Base-by-base conservation (phyloP, 495 filamentous ascomycete species). In the Aspergillus wentii region DNA sequence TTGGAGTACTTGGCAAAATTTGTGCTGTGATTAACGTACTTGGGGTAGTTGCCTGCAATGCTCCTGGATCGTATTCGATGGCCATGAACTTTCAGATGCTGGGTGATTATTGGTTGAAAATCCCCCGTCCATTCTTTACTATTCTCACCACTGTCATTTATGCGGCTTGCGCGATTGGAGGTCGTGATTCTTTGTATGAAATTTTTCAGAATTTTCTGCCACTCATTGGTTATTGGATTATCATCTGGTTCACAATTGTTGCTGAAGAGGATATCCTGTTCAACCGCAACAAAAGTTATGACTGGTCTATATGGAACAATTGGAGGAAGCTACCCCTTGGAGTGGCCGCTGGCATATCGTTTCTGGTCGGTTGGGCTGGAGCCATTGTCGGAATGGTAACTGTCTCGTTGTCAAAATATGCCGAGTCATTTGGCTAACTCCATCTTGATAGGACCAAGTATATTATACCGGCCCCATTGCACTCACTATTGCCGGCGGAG, bases 61-160 rank as follows among this genome's bases (percentile, higher is more conserved):
- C 87, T 8, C 74, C 83, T 0, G 78, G 82, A 0, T 75, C 76
- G 0, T 89, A 88, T 55, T 79, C 80, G 17, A 79, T 90, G 41
- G 76, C 78, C 1, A 78, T 92, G 40, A 80, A 82, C 18, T 71
- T 89, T 39, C 86, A 91, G 52, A 75, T 88, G 35, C 58, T 92
- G 5, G 79, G 76, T 1, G 64, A 69, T 9, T 64, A 65, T 37
- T 82, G 80, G 33, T 71, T 74, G 51, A 70, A 62, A 28, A 70
- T 91, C 10, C 85, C 86, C 0, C 76, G 83, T 3, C 84, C 85
- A 43, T 33, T 90, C 33, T 91, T 80, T 73, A 66, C 54, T 2
- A 59, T 58, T 11, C 35, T 69, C 33, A 54, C 48, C 13, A 69
- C 66, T 13, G 34, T 67, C 29, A 48, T 71, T 6, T 71, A 71